Base-by-base conservation (phyloP, 768 basidiomycete species). In the Serendipita sp. region DNA sequence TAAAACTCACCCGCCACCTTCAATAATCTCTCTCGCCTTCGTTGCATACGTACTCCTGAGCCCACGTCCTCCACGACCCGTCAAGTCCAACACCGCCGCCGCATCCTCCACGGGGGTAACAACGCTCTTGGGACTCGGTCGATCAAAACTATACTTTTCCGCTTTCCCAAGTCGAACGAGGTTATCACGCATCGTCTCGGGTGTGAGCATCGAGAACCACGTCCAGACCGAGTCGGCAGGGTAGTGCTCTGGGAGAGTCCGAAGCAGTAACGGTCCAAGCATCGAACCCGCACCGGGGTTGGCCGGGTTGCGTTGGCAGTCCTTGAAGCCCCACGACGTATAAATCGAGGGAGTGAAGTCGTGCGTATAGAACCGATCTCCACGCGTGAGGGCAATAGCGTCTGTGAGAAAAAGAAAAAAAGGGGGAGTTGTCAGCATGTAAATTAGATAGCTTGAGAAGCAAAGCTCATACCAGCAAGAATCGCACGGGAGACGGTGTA, bases 171-270 rank as follows among this genome's bases (percentile, higher is more conserved):
- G 68, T 33, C 86, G 79, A 60, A 70, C 75, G 62, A 90, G 73
- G 69, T 83, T 70, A 1, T 68, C 72, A 64, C 80, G 73, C 88
- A 90, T 90, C 1, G 82, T 71, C 0, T 77, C 74, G 2, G 89
- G 90, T 0, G 84, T 86, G 82, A 90, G 84, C 45, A 91, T 76
- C n/a, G 90, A 86, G 83, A 90, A 91, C 81, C 87, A 90, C 2
- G 90, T 82, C 69, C 88, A 91, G 51, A 81, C 74, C 64, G 85
- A 87, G 70, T 85, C 82, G 63, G 80, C 78, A 0, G 79, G 77
- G 72, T 78, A 91, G 69, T 88, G 74, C 56, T 82, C 72, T 1
- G 90, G 88, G 1, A 91, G 77, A 20, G 81, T 82, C 50, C 90
- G 86, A 56, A 89, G 74, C 72, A 91, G 74, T 33, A 91, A 24